phyloP scores from a whole-genome alignment of 768 basidiomycete genomes.

The Rhizopogon vulgaris region DNA sequence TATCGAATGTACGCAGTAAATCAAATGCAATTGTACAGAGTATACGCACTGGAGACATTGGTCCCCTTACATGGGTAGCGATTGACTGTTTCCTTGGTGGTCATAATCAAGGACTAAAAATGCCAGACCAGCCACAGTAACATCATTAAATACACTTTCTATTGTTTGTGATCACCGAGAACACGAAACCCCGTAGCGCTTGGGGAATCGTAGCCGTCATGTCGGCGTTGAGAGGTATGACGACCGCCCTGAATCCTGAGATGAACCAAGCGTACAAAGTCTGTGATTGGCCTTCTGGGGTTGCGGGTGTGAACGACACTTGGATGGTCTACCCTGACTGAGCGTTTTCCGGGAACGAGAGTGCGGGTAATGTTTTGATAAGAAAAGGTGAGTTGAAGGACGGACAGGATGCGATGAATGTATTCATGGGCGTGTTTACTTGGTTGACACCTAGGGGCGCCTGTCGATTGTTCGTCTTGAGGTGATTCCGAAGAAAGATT shows the following conservation, averaged over 20 bases:
- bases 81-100: neutral
- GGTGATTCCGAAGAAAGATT: constrained; percentile 24
- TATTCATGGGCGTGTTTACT: constrained; percentile 32
- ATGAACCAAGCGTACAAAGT: constrained; percentile 43
- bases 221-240: constrained; percentile 30
- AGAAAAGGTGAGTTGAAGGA: constrained; percentile 41
- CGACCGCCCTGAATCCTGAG: constrained; percentile 36
- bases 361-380: constrained; percentile 44
- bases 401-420: constrained; percentile 51
- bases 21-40: neutral
- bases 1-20: neutral
- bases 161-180: constrained; percentile 40
- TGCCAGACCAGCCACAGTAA: constrained; percentile 52
- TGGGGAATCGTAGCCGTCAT: constrained; percentile 34
- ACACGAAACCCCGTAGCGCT: constrained; percentile 43
- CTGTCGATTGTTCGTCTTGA: constrained; percentile 21
- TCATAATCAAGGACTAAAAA: constrained; percentile 37
- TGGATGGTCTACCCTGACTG: constrained; percentile 22
- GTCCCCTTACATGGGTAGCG: neutral
- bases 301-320: constrained; percentile 17
- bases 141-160: constrained; percentile 36
- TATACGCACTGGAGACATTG: neutral
- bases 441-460: constrained; percentile 36
- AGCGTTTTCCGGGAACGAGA: constrained; percentile 27
- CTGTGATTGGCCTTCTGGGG: neutral